Conservation (phyloP, 2,329 filamentous ascomycete genomes). For the Samsoniella hepiali region DNA sequence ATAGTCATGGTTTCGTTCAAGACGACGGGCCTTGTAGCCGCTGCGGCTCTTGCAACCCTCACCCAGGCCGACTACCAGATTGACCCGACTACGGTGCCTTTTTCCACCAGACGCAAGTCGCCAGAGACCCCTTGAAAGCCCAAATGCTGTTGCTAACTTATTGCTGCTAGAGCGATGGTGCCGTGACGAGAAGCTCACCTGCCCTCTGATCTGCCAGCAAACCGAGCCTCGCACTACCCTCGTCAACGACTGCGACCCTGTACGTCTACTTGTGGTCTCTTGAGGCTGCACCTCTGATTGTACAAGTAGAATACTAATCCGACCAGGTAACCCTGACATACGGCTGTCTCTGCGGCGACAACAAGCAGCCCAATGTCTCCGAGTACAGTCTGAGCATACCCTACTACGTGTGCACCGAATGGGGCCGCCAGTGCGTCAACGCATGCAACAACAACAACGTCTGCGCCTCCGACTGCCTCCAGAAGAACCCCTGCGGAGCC, state of each 20-base stretch:
- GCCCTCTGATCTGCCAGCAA: constrained; percentile 71
- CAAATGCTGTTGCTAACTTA: constrained; percentile 23
- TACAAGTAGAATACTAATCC: not conserved
- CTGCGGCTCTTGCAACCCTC: constrained; percentile 48
- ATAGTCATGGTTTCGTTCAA: constrained; percentile 54
- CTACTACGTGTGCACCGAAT: constrained; percentile 72
- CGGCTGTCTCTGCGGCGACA: constrained; percentile 67
- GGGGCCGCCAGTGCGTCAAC: constrained; percentile 64
- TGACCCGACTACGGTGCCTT: constrained; percentile 57
- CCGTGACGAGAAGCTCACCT: constrained; percentile 56
- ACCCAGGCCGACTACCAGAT: constrained; percentile 59
- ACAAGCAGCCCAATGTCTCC: constrained; percentile 65
- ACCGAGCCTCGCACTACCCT: constrained; percentile 47
- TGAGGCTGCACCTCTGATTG: not conserved
- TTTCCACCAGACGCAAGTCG: constrained; percentile 49
- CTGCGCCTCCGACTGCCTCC: constrained; percentile 59
- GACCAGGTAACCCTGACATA: constrained; percentile 60
- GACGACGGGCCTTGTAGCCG: constrained; percentile 51
- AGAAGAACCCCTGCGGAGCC: constrained; percentile 71
- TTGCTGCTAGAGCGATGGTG: constrained; percentile 60
- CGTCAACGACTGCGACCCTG: constrained; percentile 65
- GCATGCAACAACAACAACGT: constrained; percentile 53
- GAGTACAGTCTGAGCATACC: constrained; percentile 77
- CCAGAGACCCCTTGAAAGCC: constrained; percentile 14
- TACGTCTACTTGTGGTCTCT: constrained; percentile 35